Conservation (phyloP, 495 filamentous ascomycete genomes). For the Aspergillus biplanus region DNA sequence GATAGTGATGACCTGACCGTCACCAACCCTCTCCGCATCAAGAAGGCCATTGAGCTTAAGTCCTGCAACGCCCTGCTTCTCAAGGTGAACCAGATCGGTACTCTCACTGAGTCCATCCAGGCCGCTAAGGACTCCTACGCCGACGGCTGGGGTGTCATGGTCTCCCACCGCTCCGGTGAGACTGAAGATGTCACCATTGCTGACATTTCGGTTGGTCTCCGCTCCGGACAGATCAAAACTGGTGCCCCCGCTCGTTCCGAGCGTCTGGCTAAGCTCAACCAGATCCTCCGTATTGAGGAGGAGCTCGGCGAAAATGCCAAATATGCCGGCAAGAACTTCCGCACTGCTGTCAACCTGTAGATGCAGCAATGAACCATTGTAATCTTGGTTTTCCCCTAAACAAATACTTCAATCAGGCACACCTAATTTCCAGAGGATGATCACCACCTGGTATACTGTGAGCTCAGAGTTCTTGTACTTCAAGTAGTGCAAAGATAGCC, state of each 20-base stretch:
- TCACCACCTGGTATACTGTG: constrained; percentile 14
- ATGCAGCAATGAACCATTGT: constrained; percentile 28
- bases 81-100: constrained; percentile 99
- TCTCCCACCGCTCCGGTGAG: constrained; percentile 98
- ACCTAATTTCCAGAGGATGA: constrained; percentile 9
- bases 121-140: constrained; percentile 98
- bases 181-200: constrained; percentile 99
- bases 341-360: constrained; percentile 86
- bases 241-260: constrained; percentile 95
- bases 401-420: constrained; percentile 14
- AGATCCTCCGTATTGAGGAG: constrained; percentile 99
- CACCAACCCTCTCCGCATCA: constrained; percentile 98
- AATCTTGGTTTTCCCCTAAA: constrained; percentile 6
- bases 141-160: constrained; percentile 99
- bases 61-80: constrained; percentile 95
- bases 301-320: constrained; percentile 90
- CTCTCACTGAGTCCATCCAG: constrained; percentile 97
- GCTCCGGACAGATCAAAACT: constrained; percentile 98
- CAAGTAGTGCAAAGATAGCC: constrained; percentile 12
- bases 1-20: constrained; percentile 73
- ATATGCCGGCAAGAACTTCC: constrained; percentile 91
- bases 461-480: constrained; percentile 14
- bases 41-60: constrained; percentile 99
- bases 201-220: constrained; percentile 95
- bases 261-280: constrained; percentile 99